Base-by-base conservation (phyloP, 2,329 filamentous ascomycete species). In the Nakataea oryzae region DNA sequence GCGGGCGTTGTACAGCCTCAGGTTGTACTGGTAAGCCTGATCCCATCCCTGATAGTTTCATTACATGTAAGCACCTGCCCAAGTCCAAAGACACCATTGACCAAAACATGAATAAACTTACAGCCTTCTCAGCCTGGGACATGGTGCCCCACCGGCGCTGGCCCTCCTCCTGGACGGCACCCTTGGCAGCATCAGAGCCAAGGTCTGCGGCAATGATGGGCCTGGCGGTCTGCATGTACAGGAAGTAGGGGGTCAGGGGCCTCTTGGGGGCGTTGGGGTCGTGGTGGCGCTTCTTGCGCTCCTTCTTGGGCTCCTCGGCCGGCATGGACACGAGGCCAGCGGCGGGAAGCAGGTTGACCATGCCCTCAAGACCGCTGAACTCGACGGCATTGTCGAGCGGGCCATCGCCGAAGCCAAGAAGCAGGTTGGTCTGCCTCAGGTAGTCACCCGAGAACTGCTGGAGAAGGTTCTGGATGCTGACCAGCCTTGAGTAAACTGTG, bases 241-340 rank as follows among this genome's bases (percentile, higher is more conserved):
- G 80, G 80, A 97, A 96, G 80, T 96, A 97, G 2, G 93, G 92
- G 7, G 93, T 97, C 71, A 97, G 76, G 11, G 93, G 93, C 60
- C 93, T 87, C 84, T 97, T 97, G 64, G 93, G 93, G 8, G 93
- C 93, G 74, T 96, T 96, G 68, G 93, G 93, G 74, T 97, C 93
- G 71, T 90, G 87, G 55, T 86, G 86, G 65, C 87, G 85, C 81
- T 93, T 93, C 83, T 95, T 93, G 75, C 90, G 88, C 82, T 95
- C 92, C 82, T 92, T 92, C 83, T 91, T 89, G 21, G 41, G n/a
- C 74, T 86, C 85, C 70, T 86, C 83, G 12, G 79, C 82, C 69
- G 55, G 73, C 67, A 60, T 74, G 34, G 66, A 32, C 13, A 28
- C 50, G 17, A 63, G 2, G 55, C 61, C 66, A 26, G 78, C 72